A percentile compares a stretch with the other conserved stretches of the same genome.
Conservation (phyloP, 169 alveolate genomes). For the Sarcocystis neurona region DNA sequence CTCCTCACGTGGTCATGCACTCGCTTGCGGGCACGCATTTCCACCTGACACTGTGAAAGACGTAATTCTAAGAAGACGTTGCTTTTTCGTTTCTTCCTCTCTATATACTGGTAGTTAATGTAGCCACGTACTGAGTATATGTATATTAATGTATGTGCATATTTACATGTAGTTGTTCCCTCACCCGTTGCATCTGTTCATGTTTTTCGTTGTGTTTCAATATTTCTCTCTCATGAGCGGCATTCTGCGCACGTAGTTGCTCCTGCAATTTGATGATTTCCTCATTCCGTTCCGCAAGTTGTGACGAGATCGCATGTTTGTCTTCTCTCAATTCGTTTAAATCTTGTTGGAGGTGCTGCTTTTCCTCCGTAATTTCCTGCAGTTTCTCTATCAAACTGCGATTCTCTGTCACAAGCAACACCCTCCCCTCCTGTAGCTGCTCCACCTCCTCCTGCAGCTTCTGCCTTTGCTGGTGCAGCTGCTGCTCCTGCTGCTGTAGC, state of each 20-base stretch:
- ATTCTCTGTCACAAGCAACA: neutral
- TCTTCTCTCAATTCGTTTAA: neutral
- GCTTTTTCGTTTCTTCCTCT: too few species aligned
- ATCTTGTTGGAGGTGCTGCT: neutral
- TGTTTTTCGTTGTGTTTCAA: neutral
- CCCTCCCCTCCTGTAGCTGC: neutral
- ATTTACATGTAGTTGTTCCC: too few species aligned
- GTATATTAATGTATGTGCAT: too few species aligned
- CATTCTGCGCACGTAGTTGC: neutral
- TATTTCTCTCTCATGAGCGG: neutral
- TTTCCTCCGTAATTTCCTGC: neutral
- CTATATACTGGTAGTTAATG: too few species aligned
- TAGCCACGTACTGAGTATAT: too few species aligned
- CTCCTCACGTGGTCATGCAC: too few species aligned
- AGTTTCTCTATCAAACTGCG: slow-evolving; percentile 23
- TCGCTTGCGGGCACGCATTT: too few species aligned
- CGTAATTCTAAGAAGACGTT: too few species aligned
- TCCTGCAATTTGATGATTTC: neutral
- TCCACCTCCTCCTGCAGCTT: slow-evolving; percentile 1
- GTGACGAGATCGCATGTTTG: neutral
- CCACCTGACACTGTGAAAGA: too few species aligned
- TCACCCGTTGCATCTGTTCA: slow-evolving; percentile 6
- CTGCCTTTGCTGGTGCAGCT: neutral
- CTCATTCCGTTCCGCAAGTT: neutral
- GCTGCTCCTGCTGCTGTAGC: neutral